Evolutionary conservation across 352 stramenopile species (phyloP).

Genomic region (Phytophthora syringae): DNA sequence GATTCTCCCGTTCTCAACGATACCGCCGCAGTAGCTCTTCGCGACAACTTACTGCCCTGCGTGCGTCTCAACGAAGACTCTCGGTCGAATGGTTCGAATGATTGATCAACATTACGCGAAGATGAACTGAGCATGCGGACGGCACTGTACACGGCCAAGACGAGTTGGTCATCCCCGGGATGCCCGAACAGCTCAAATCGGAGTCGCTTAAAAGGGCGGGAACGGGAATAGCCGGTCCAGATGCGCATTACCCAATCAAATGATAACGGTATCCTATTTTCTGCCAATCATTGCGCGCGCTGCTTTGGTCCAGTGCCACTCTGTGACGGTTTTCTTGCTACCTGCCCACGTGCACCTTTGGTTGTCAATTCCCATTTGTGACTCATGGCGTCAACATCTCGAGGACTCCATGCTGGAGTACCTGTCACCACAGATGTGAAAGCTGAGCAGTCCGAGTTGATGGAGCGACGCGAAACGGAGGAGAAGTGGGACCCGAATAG

Average conservation of each 20-base stretch:
- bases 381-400: no score
- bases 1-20: background rate
- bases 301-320: background rate
- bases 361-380: no score
- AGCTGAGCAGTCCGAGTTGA: background rate
- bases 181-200: no score
- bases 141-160: no score
- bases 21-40: no score
- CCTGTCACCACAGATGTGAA: background rate
- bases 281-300: slow-evolving; percentile 3
- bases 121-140: no score
- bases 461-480: background rate
- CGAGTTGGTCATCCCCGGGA: no score
- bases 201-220: slow-evolving; percentile 12
- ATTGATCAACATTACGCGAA: no score
- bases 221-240: slow-evolving; percentile 1
- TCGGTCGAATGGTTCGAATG: no score
- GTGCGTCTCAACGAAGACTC: no score
- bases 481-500: slow-evolving; percentile 1
- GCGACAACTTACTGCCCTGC: no score
- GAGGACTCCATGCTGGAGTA: no score
- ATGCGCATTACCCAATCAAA: background rate
- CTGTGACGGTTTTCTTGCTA: slow-evolving; percentile 2
- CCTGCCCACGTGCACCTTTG: slow-evolving; percentile 1
- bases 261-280: background rate